Conservation (phyloP, 2,329 filamentous ascomycete species). For the Aspergillus puulaauensis region DNA sequence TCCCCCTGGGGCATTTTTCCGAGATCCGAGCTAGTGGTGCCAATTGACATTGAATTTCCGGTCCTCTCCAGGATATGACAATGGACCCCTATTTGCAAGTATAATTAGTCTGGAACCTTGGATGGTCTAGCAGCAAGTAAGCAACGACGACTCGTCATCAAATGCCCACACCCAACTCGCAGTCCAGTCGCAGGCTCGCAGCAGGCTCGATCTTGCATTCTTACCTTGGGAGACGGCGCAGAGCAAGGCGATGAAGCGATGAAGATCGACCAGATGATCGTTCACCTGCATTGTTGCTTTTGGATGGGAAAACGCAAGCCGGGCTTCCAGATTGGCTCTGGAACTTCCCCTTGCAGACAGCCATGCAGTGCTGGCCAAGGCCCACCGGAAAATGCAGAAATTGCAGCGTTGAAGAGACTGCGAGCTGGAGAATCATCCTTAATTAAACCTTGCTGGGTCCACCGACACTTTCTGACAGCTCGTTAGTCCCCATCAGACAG, state of each 20-base stretch:
- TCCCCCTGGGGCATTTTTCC: not conserved
- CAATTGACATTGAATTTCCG: not conserved
- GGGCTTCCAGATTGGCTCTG: not conserved
- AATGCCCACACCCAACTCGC: not conserved
- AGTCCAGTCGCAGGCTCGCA: not conserved
- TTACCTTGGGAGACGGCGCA: not conserved
- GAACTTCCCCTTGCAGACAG: slow-evolving; percentile 20
- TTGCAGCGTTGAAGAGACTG: not conserved
- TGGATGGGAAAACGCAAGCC: not conserved
- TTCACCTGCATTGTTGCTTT: slow-evolving; percentile 2
- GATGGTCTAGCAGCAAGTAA: not conserved
- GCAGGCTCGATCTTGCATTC: not conserved
- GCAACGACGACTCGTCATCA: not conserved
- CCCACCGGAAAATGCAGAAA: slow-evolving; percentile 23
- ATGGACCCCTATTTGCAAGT: not conserved
- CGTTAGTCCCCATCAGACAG: not conserved
- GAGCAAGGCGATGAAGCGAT: not conserved
- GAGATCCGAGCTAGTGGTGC: not conserved
- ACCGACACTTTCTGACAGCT: slow-evolving; percentile 18
- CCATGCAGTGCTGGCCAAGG: slow-evolving; percentile 24
- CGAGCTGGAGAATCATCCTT: slow-evolving; percentile 31
- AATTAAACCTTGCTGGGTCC: slow-evolving; percentile 38
- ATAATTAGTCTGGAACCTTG: not conserved
- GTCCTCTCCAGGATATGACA: not conserved
- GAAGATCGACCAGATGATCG: slow-evolving; percentile 4